phyloP scores from a whole-genome alignment of 2,329 filamentous ascomycete species.

The Acephala macrosclerotiorum region DNA sequence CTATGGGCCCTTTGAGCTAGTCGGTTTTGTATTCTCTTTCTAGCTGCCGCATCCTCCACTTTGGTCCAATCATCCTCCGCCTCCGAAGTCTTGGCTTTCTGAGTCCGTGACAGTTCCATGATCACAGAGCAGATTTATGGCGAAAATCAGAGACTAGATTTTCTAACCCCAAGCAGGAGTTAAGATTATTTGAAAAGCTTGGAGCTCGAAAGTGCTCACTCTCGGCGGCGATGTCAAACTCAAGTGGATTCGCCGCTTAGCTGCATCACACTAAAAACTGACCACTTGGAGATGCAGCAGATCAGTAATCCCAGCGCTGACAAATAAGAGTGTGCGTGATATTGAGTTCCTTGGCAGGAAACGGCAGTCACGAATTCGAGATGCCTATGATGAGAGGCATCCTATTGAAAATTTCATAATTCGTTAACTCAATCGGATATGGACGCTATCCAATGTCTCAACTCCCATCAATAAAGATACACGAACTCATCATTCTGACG shows the following conservation, averaged over 20 bases:
- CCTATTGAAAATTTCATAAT: neutral
- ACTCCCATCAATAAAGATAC: slow-evolving; percentile 58
- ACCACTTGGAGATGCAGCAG: neutral
- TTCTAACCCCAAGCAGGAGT: neutral
- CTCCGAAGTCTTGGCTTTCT: slow-evolving; percentile 13
- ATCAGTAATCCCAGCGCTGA: neutral
- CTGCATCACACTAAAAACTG: neutral
- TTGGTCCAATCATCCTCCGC: slow-evolving; percentile 25
- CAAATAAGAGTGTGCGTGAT: neutral
- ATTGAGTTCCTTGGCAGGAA: too few species aligned
- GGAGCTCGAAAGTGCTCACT: neutral
- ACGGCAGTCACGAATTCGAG: too few species aligned
- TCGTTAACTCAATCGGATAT: neutral
- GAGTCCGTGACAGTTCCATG: slow-evolving; percentile 2
- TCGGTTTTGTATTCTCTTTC: slow-evolving; percentile 30
- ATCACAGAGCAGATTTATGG: neutral
- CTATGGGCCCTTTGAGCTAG: slow-evolving; percentile 28
- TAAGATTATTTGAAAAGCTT: neutral
- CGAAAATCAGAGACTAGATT: neutral
- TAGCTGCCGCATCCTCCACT: slow-evolving; percentile 18
- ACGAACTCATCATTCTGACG: slow-evolving; percentile 73
- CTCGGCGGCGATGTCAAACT: neutral
- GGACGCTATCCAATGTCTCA: too few species aligned
- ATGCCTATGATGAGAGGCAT: neutral
- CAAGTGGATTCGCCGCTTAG: neutral